These are phyloP conservation scores for Candida palmyrensis DNA, from an alignment of 805 yeast genomes.

Conservation along the genomic window DNA sequence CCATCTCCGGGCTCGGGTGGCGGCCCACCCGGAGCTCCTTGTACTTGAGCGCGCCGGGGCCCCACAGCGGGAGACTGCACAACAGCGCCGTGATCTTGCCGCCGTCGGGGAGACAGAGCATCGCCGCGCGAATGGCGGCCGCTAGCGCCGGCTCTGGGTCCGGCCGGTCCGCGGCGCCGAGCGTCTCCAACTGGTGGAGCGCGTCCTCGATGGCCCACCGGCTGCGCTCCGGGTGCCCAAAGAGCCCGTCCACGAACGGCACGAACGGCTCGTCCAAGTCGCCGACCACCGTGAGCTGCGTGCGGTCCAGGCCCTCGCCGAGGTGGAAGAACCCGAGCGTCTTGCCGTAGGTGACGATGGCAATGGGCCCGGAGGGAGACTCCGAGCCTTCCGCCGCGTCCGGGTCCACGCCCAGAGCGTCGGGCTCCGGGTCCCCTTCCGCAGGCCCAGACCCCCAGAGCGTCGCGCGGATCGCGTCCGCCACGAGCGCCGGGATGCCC, in stretches of 20 bases:
- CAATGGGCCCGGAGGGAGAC: constrained; percentile 39
- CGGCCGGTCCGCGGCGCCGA: constrained; percentile 28
- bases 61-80: constrained; percentile 70
- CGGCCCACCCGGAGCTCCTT: constrained; percentile 40
- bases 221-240: constrained; percentile 72
- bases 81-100: constrained; percentile 76
- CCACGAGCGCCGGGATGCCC: constrained; percentile 57
- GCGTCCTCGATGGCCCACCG: constrained; percentile 61
- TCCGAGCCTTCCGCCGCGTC: constrained; percentile 29
- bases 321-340: constrained; percentile 70
- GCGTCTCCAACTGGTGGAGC: constrained; percentile 52
- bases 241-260: constrained; percentile 75
- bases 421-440: constrained; percentile 12
- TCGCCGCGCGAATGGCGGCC: constrained; percentile 68
- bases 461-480: constrained; percentile 64
- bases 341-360: constrained; percentile 73
- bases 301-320: constrained; percentile 47
- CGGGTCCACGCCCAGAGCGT: constrained; percentile 13
- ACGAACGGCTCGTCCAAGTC: constrained; percentile 77
- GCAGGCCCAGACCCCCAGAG: constrained; percentile 16
- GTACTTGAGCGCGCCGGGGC: constrained; percentile 64
- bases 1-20: constrained; percentile 34
- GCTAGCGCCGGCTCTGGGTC: constrained; percentile 72
- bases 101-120: constrained; percentile 56
- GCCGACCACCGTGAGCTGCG: constrained; percentile 55